Evolutionary conservation across 2,329 filamentous ascomycete genomes (phyloP), one percentile per base, ranked within the genome.

Genomic region (Clonostachys chloroleuca): DNA sequence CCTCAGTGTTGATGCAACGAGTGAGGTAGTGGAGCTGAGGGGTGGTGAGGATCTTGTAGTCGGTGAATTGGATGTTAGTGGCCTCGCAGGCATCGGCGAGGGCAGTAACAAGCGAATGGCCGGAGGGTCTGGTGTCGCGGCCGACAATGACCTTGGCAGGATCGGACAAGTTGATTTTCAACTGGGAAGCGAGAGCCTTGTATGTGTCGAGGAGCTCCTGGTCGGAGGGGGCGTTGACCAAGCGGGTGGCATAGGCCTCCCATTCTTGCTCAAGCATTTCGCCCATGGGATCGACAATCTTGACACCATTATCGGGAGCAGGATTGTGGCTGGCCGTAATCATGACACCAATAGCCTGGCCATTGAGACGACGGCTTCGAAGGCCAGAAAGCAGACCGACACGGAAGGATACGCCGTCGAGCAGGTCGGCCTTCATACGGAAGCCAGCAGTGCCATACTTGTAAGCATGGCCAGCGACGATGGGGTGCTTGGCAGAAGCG

Each of bases 21-120:
- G 92, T 92, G 54, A 97, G 78, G 70, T 99, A 99, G 74, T 99
- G 94, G 49, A 99, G 80, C 72, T 97, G 94, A n/a, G 94, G 94
- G 5, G 94, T 99, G 12, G 94, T 97, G 60, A 96, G 77, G 63
- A 92, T 85, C 69, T 92, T 94, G 73, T 85, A 92, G 74, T 97
- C 92, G 61, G 83, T 83, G 62, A 82, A 86, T 51, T 89, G 82
- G 47, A 86, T 83, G 47, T 81, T 80, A 42, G 87, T 86, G 45
- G 89, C 89, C 51, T 86, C 83, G 53, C 97, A 75, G 16, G 89
- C 89, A 60, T 89, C 87, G 49, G 84, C 80, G 44, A 97, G 80
- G 50, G 92, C 88, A 37, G 80, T 76, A 33, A 92, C 87, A 24
- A 99, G 84, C 49, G 82, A 85, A 56, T 89, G 87, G 45, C 94